phyloP scores from a whole-genome alignment of 352 stramenopile species.

The Globisporangium paroecandrum region DNA sequence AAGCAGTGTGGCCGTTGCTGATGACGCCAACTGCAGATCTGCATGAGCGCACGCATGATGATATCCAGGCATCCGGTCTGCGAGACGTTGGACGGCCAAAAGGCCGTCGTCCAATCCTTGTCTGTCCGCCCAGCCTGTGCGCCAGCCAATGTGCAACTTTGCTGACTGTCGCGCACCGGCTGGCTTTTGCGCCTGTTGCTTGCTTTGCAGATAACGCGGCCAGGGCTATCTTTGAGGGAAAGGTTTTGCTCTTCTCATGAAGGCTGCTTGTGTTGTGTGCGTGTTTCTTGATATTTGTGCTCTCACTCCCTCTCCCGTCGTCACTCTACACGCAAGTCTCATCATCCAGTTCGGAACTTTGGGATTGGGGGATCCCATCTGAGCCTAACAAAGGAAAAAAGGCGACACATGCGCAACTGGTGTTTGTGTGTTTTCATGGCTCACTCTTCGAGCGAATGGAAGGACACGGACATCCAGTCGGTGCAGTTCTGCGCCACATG shows the following conservation, averaged over 20 bases:
- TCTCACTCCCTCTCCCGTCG: background rate
- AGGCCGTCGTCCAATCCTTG: no score
- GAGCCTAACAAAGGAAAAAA: background rate
- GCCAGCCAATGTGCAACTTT: background rate
- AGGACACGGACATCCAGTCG: background rate
- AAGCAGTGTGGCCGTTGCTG: no score
- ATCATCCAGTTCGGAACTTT: background rate
- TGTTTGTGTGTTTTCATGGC: no score
- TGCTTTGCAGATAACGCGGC: background rate
- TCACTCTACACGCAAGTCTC: background rate
- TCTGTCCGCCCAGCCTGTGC: background rate
- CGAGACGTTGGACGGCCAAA: background rate
- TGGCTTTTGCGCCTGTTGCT: background rate
- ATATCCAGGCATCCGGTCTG: background rate
- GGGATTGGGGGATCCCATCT: no score
- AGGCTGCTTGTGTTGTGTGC: background rate
- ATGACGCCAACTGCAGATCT: no score
- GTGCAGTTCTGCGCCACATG: background rate
- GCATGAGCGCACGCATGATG: background rate
- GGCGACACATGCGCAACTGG: background rate
- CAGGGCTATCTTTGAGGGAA: background rate
- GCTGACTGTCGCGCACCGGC: background rate
- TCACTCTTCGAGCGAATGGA: background rate
- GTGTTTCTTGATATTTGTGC: background rate
- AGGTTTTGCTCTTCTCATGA: no score